These are phyloP conservation scores for Tilletia setariae DNA, from an alignment of 1,284 basidiomycete species.

Conservation along the genomic window DNA sequence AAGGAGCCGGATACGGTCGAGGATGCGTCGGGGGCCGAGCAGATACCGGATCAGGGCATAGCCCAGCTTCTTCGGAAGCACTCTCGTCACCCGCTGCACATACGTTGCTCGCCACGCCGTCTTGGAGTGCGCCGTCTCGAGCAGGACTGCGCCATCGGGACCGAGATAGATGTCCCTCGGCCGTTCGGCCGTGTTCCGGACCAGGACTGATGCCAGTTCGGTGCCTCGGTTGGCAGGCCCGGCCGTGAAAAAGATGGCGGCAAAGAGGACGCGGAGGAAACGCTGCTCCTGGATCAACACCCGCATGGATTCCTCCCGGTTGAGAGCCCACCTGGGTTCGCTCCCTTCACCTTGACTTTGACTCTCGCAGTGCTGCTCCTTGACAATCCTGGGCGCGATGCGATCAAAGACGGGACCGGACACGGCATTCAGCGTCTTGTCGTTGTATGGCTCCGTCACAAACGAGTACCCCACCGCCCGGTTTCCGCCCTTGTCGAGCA, in stretches of 20 bases:
- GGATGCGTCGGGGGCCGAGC: neutral
- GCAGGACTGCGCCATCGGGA: neutral
- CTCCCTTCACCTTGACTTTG: neutral
- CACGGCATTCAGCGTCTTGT: neutral
- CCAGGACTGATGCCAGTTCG: neutral
- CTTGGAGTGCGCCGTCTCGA: no score
- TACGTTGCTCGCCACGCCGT: neutral
- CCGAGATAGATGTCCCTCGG: neutral
- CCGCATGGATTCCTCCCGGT: neutral
- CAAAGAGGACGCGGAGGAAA: neutral
- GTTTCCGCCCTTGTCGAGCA: neutral
- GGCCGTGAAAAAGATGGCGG: no score
- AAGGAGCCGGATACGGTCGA: neutral
- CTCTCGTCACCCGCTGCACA: neutral
- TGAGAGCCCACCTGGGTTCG: neutral
- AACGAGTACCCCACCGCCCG: neutral
- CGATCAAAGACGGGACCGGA: neutral
- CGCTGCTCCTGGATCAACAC: neutral
- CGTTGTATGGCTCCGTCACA: neutral
- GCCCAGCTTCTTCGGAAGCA: neutral
- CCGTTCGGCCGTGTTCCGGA: neutral
- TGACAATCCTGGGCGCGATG: neutral
- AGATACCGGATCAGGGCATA: neutral
- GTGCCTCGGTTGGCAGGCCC: neutral
- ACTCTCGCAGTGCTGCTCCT: neutral